Percentiles rank a stretch among this genome's conserved stretches.
These are phyloP conservation scores for Cutaneotrichosporon curvatum DNA, from an alignment of 1,284 basidiomycete genomes.

Conservation along the genomic window DNA sequence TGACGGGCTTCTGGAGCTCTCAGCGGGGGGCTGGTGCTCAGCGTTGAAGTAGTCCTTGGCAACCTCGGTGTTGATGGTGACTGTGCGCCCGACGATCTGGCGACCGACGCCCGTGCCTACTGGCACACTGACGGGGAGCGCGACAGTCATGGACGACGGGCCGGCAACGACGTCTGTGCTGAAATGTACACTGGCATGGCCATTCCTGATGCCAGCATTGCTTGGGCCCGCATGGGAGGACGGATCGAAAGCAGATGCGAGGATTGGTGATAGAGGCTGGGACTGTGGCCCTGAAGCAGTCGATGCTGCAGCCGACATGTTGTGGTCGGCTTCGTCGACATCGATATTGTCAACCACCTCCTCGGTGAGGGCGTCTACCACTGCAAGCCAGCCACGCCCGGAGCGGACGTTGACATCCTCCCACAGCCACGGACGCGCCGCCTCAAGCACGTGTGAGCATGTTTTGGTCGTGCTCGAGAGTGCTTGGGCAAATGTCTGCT, in stretches of 20 bases:
- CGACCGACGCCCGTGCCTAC: constrained; percentile 3
- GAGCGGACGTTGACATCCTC: constrained; percentile 41
- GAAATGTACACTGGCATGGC: neutral
- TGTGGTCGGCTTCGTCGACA: constrained; percentile 5
- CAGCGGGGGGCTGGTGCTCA: neutral
- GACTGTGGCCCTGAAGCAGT: neutral
- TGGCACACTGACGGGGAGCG: constrained; percentile 2
- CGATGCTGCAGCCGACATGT: neutral
- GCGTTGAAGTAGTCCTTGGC: constrained; percentile 5
- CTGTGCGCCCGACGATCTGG: constrained; percentile 1
- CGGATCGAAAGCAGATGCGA: neutral
- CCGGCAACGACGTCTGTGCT: neutral
- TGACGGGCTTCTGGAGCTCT: neutral
- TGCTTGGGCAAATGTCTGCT: constrained; percentile 17
- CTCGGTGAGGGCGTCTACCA: constrained; percentile 44
- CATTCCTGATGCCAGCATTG: neutral
- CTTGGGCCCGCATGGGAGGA: neutral
- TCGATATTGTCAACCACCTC: constrained; percentile 27
- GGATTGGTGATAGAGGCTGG: neutral
- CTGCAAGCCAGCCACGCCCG: constrained; percentile 44
- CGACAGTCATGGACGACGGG: neutral
- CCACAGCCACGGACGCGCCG: constrained; percentile 43
- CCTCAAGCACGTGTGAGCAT: constrained; percentile 28
- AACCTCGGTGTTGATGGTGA: constrained; percentile 11
- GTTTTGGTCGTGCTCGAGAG: constrained; percentile 24